Conservation (phyloP, 2,329 filamentous ascomycete species). For the Colletotrichum chlorophyti region DNA sequence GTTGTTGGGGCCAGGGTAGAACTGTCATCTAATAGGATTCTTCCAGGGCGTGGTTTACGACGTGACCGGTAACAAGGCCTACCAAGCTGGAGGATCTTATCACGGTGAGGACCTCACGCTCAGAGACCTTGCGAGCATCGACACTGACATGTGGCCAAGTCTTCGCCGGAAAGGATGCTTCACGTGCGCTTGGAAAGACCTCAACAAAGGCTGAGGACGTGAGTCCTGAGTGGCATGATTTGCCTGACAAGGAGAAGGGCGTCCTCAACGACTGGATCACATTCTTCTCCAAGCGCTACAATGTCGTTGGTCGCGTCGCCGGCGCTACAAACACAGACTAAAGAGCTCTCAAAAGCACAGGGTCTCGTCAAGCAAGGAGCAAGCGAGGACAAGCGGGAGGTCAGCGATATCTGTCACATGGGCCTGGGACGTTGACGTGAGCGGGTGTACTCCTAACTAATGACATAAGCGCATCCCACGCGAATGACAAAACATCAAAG, state of each 20-base stretch:
- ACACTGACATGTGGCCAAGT: slow-evolving; percentile 62
- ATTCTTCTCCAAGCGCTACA: slow-evolving; percentile 97
- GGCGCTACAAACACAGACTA: slow-evolving; percentile 63
- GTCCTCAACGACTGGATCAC: slow-evolving; percentile 91
- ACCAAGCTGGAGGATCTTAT: slow-evolving; percentile 83
- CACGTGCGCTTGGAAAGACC: slow-evolving; percentile 85
- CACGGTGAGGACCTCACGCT: slow-evolving; percentile 65
- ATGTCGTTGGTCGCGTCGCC: slow-evolving; percentile 76
- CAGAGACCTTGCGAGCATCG: neutral
- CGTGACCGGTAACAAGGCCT: slow-evolving; percentile 87
- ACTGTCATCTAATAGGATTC: neutral
- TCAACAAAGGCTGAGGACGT: slow-evolving; percentile 89
- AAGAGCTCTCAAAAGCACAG: neutral
- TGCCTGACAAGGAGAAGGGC: slow-evolving; percentile 84
- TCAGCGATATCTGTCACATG: slow-evolving; percentile 1
- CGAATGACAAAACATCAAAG: neutral
- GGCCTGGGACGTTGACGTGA: neutral
- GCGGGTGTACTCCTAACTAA: slow-evolving; percentile 1
- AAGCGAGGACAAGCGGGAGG: neutral
- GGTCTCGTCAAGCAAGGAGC: neutral
- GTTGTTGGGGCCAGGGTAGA: neutral
- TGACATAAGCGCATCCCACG: neutral
- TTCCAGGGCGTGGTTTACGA: slow-evolving; percentile 89
- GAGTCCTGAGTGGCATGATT: slow-evolving; percentile 79
- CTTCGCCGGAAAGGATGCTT: slow-evolving; percentile 94